phyloP scores from a whole-genome alignment of 129 eudicot species.

The Saussurea involucrata region DNA sequence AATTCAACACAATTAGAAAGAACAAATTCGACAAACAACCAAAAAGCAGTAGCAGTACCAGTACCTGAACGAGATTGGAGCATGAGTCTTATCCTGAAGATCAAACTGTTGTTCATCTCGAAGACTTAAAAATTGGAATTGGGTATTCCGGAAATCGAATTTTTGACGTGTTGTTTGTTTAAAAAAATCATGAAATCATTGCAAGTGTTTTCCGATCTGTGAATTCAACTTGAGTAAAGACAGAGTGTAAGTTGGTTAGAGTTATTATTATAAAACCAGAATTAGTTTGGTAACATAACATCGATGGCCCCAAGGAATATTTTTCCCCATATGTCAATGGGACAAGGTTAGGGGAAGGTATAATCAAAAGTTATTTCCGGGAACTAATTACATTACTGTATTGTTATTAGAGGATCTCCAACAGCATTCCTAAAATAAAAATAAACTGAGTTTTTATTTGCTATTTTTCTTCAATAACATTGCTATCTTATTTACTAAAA shows the following conservation, averaged over 20 bases:
- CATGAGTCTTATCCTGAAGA: slow-evolving; percentile 17
- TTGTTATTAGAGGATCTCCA: too few species aligned
- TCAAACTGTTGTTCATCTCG: slow-evolving; percentile 14
- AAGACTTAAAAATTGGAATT: slow-evolving; percentile 3
- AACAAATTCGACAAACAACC: not conserved
- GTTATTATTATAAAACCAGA: not conserved
- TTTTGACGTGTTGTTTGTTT: not conserved
- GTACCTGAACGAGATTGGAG: slow-evolving; percentile 33
- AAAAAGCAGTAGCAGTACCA: not conserved
- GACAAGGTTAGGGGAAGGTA: slow-evolving; percentile 10
- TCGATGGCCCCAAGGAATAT: slow-evolving; percentile 1
- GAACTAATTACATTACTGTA: too few species aligned
- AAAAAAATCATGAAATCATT: slow-evolving; percentile 4
- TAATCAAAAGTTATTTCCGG: not conserved
- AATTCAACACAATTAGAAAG: not conserved
- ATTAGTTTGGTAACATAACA: not conserved
- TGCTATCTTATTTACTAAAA: too few species aligned
- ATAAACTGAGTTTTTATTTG: too few species aligned
- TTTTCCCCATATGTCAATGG: not conserved
- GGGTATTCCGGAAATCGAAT: slow-evolving; percentile 19
- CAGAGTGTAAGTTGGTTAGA: slow-evolving; percentile 13
- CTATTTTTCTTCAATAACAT: too few species aligned
- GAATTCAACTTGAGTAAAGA: slow-evolving; percentile 9
- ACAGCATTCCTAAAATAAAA: too few species aligned
- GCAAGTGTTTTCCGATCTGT: slow-evolving; percentile 21